These are phyloP conservation scores for Neurospora discreta DNA, from an alignment of 495 filamentous ascomycete genomes.

Conservation along the genomic window DNA sequence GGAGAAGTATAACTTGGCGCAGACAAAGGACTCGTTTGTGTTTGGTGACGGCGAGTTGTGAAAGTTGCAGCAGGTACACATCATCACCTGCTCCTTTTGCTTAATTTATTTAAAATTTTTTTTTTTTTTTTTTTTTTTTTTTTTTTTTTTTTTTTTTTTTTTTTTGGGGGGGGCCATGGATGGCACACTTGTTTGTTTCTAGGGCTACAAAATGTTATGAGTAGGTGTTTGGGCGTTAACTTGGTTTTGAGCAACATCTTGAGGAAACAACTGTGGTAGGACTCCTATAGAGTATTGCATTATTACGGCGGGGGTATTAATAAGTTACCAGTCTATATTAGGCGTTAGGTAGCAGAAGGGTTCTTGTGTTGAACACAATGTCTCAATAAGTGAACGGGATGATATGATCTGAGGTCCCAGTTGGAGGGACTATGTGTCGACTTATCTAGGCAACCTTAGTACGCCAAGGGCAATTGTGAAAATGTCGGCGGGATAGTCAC, in stretches of 20 bases:
- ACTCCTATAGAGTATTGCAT: not conserved
- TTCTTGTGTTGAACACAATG: not conserved
- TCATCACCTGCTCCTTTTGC: not conserved
- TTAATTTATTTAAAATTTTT: no score
- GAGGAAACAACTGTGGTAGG: not conserved
- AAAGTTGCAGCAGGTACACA: not conserved
- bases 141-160: no score
- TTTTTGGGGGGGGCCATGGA: not conserved
- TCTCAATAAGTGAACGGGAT: not conserved
- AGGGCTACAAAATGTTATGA: not conserved
- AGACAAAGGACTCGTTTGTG: not conserved
- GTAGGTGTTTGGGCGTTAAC: not conserved
- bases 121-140: no score
- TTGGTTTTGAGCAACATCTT: not conserved
- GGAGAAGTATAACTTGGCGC: conserved; percentile 26
- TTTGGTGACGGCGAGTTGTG: not conserved
- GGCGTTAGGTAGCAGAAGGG: not conserved
- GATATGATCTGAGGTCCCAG: no score
- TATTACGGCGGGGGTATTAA: not conserved
- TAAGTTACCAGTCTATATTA: not conserved
- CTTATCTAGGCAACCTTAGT: no score
- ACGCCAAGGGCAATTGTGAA: no score
- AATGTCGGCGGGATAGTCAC: no score
- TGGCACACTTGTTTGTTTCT: not conserved
- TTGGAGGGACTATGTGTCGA: no score